A percentile compares a stretch with the other conserved stretches of the same genome.
Conservation (phyloP, 2,329 filamentous ascomycete genomes). For the Acrocalymma vagum region DNA sequence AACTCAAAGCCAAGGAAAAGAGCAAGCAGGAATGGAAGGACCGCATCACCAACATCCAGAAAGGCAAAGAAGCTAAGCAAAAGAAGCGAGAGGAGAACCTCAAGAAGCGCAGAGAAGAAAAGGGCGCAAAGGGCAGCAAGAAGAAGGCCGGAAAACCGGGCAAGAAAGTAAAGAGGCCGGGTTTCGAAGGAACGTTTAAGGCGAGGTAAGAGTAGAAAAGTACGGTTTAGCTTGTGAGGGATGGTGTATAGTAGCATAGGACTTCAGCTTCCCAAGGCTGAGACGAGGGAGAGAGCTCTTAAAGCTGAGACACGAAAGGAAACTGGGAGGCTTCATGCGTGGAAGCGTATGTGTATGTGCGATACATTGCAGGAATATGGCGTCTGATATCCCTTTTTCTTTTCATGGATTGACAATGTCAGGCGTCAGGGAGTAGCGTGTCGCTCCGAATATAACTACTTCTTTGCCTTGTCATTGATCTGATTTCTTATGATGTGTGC, state of each 20-base stretch:
- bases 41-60: constrained; percentile 53
- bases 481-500: too few relatives aligned
- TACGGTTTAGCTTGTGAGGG: background rate
- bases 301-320: too few relatives aligned
- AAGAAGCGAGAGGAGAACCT: constrained; percentile 64
- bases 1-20: constrained; percentile 89
- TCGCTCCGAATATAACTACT: too few relatives aligned
- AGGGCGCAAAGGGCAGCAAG: constrained; percentile 73
- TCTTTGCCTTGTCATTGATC: too few relatives aligned
- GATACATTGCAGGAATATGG: too few relatives aligned
- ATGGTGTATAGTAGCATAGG: background rate
- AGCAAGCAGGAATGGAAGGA: constrained; percentile 83
- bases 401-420: too few relatives aligned
- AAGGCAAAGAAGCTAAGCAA: constrained; percentile 58
- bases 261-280: constrained; percentile 8
- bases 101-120: constrained; percentile 77
- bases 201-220: constrained; percentile 40
- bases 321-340: too few relatives aligned
- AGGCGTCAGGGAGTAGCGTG: too few relatives aligned
- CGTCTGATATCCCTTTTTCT: too few relatives aligned
- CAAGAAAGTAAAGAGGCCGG: constrained; percentile 62
- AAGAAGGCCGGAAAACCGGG: constrained; percentile 66
- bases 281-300: too few relatives aligned
- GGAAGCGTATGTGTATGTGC: too few relatives aligned
- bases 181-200: constrained; percentile 74